These are phyloP conservation scores for Fusarium avenaceum DNA, from an alignment of 2,329 filamentous ascomycete species.

Conservation along the genomic window DNA sequence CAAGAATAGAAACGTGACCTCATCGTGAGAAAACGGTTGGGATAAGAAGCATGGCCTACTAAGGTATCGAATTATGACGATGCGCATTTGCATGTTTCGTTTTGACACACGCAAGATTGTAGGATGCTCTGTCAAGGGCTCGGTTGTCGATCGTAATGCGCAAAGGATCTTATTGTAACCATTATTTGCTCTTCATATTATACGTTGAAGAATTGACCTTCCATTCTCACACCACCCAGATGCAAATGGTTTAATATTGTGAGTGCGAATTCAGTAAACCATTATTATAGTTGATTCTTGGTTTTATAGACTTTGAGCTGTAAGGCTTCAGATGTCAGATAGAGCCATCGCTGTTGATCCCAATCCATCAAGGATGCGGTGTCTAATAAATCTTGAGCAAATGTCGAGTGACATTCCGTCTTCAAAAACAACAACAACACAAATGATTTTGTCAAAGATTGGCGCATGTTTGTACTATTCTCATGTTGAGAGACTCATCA, in stretches of 20 bases:
- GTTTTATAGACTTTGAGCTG: not conserved
- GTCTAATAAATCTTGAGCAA: not conserved
- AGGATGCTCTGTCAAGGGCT: constrained; percentile 7
- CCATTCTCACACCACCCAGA: not conserved
- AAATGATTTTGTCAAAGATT: not conserved
- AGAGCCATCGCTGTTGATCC: not conserved
- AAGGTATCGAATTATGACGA: not conserved
- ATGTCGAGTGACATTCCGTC: not conserved
- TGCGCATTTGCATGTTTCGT: constrained; percentile 21
- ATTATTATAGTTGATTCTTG: not conserved
- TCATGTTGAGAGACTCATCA: not conserved
- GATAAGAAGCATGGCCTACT: constrained; percentile 7
- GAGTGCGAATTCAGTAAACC: too few relatives aligned
- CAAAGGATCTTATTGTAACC: constrained; percentile 12
- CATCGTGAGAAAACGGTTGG: constrained; percentile 12
- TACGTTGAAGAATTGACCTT: not conserved
- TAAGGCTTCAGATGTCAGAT: not conserved
- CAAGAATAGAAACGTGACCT: constrained; percentile 27
- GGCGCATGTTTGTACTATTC: too few relatives aligned
- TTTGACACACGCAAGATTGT: constrained; percentile 2
- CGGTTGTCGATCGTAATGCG: constrained; percentile 36
- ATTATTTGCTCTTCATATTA: not conserved
- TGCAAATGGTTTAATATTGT: not conserved
- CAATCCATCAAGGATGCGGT: not conserved
- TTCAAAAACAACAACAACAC: not conserved